A percentile compares a stretch with the other conserved stretches of the same genome.
Evolutionary conservation across 768 basidiomycete species (phyloP).

Genomic region (Mycena amicta): DNA sequence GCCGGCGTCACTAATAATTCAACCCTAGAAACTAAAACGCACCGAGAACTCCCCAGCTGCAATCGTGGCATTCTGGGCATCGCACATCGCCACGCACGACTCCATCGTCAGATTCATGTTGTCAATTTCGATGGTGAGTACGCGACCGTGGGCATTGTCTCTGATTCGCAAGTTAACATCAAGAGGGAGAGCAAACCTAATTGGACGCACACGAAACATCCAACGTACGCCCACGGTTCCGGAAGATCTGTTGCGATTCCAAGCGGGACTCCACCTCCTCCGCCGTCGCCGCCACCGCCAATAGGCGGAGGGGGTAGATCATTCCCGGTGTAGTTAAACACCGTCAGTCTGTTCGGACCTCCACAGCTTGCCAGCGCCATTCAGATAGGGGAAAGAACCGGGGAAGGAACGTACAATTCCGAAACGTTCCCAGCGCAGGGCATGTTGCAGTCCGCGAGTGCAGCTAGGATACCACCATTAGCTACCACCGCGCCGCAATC

Average conservation of each 20-base stretch:
- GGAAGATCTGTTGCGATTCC: conserved; percentile 58
- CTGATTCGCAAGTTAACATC: conserved; percentile 24
- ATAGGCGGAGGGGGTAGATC: conserved; percentile 41
- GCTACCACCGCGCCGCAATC: no score
- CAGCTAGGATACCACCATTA: conserved; percentile 49
- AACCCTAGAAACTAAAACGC: no score
- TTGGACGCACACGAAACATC: neutral
- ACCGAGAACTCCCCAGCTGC: conserved; percentile 69
- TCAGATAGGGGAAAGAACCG: no score
- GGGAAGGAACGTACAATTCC: conserved; percentile 47
- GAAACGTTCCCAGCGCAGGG: conserved; percentile 60
- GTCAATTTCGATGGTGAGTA: conserved; percentile 32
- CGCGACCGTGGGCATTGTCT: neutral
- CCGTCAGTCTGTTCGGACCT: conserved; percentile 65
- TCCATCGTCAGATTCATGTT: conserved; percentile 52
- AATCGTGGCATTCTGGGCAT: conserved; percentile 55
- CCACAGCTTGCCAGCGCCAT: conserved; percentile 47
- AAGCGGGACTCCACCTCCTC: conserved; percentile 31
- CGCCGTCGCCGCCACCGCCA: conserved; percentile 41
- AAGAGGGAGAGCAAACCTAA: neutral
- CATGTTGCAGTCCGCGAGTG: conserved; percentile 66
- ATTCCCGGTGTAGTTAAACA: conserved; percentile 72
- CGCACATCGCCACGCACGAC: conserved; percentile 63
- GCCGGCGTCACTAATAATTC: no score
- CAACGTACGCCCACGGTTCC: conserved; percentile 10